Percentiles rank a stretch among this genome's conserved stretches.
Evolutionary conservation across 148 eudicot genomes (phyloP).

Genomic region (Silene uniflora): DNA sequence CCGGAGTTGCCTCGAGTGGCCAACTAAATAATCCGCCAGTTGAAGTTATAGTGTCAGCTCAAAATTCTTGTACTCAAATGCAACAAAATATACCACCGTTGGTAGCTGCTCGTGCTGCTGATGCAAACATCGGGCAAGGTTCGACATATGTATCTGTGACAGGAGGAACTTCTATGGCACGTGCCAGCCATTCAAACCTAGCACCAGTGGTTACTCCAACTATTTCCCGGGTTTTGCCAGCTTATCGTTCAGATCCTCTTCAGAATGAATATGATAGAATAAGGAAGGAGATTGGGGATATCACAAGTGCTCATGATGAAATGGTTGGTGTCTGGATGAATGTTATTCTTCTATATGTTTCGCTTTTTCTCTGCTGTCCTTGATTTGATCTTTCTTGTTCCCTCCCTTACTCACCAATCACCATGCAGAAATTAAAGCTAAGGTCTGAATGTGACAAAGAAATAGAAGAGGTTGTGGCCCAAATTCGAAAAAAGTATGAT

Average conservation of each 20-base stretch:
- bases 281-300: slow-evolving; percentile 37
- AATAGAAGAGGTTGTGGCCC: slow-evolving; percentile 48
- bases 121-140: slow-evolving; percentile 20
- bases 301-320: slow-evolving; percentile 37
- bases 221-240: slow-evolving; percentile 16
- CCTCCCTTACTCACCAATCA: not conserved
- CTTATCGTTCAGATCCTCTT: slow-evolving; percentile 52
- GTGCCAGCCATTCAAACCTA: slow-evolving; percentile 20
- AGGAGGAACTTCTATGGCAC: slow-evolving; percentile 23
- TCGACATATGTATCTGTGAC: slow-evolving; percentile 18
- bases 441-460: slow-evolving; percentile 64
- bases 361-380: slow-evolving; percentile 1
- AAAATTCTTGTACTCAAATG: slow-evolving; percentile 15
- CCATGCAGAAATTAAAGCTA: slow-evolving; percentile 48
- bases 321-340: slow-evolving; percentile 37
- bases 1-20: slow-evolving; percentile 22
- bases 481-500: slow-evolving; percentile 53
- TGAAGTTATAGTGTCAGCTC: slow-evolving; percentile 19
- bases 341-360: not conserved
- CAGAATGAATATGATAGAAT: slow-evolving; percentile 54
- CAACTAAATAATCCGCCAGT: slow-evolving; percentile 18
- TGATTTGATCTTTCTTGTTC: slow-evolving; percentile 9
- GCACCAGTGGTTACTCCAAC: slow-evolving; percentile 27
- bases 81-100: slow-evolving; percentile 22
- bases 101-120: slow-evolving; percentile 11